Evolutionary conservation across 2,329 filamentous ascomycete genomes (phyloP).

Genomic region (Penicillium sp.): DNA sequence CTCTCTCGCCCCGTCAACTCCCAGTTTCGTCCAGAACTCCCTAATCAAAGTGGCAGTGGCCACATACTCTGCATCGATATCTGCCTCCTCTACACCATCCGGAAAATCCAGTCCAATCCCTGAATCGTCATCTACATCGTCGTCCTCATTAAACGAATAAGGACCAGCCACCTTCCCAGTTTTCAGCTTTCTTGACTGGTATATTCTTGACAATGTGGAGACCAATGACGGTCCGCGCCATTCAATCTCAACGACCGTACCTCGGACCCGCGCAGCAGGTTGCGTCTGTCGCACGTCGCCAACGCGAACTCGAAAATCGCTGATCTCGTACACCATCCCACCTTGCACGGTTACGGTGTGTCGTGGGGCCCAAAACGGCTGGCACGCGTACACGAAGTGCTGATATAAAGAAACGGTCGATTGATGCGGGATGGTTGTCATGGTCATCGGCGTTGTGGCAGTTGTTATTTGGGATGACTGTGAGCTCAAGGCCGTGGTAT

Average conservation of each 20-base stretch:
- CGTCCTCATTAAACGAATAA: neutral
- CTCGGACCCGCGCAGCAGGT: slow-evolving; percentile 43
- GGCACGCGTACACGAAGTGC: slow-evolving; percentile 47
- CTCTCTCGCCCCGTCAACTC: slow-evolving; percentile 44
- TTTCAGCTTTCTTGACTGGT: slow-evolving; percentile 11
- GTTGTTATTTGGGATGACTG: slow-evolving; percentile 8
- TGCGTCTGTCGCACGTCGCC: slow-evolving; percentile 50
- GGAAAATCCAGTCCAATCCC: slow-evolving; percentile 34
- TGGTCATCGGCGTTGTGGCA: slow-evolving; percentile 35
- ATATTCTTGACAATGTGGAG: slow-evolving; percentile 26
- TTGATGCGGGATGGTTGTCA: slow-evolving; percentile 44
- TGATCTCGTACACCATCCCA: slow-evolving; percentile 48
- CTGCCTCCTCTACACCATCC: slow-evolving; percentile 39
- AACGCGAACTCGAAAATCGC: slow-evolving; percentile 48
- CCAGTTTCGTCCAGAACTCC: slow-evolving; percentile 47
- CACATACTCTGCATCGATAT: slow-evolving; percentile 44
- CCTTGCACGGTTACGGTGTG: slow-evolving; percentile 42
- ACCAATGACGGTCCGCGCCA: slow-evolving; percentile 46
- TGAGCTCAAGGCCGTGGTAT: slow-evolving; percentile 13
- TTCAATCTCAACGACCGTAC: slow-evolving; percentile 51
- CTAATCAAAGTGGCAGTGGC: slow-evolving; percentile 43
- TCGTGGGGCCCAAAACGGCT: slow-evolving; percentile 49
- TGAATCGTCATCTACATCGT: slow-evolving; percentile 25
- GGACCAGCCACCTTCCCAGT: neutral
- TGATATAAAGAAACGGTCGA: slow-evolving; percentile 43